Percentiles rank a stretch among this genome's conserved stretches.
These are phyloP conservation scores for Cyathus olla DNA, from an alignment of 1,284 basidiomycete species.

Conservation along the genomic window DNA sequence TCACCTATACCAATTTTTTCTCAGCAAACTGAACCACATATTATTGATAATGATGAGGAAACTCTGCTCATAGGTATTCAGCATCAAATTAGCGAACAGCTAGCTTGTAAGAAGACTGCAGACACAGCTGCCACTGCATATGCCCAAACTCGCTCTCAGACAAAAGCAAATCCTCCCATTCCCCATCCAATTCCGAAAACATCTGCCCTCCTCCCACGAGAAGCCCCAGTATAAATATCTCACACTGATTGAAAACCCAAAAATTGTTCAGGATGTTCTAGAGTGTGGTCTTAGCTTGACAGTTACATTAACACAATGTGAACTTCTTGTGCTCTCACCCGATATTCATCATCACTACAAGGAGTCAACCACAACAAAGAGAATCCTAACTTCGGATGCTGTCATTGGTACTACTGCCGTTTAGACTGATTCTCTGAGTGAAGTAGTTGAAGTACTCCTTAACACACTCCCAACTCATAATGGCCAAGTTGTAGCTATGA, in stretches of 20 bases:
- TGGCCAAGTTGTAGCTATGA: not conserved
- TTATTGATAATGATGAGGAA: not conserved
- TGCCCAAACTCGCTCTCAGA: not conserved
- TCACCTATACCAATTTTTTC: too few species aligned
- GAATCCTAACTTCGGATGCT: conserved; percentile 3
- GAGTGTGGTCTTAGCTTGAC: conserved; percentile 13
- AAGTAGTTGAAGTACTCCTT: not conserved
- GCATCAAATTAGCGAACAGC: not conserved
- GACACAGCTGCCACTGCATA: not conserved
- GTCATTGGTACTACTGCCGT: not conserved
- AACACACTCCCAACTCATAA: not conserved
- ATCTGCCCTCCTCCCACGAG: not conserved
- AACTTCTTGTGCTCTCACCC: conserved; percentile 23
- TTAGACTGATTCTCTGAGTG: not conserved
- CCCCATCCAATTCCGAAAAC: not conserved
- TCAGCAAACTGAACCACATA: not conserved
- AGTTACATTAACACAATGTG: conserved; percentile 20
- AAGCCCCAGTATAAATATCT: conserved; percentile 17
- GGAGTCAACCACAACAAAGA: conserved; percentile 18
- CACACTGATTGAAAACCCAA: conserved; percentile 15
- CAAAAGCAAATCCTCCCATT: not conserved
- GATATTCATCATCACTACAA: conserved; percentile 21
- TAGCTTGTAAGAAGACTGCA: not conserved
- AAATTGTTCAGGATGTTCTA: conserved; percentile 12
- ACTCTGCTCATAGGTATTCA: not conserved